Base-by-base conservation (phyloP, 257 asterid species). In the Solanum acaule region DNA sequence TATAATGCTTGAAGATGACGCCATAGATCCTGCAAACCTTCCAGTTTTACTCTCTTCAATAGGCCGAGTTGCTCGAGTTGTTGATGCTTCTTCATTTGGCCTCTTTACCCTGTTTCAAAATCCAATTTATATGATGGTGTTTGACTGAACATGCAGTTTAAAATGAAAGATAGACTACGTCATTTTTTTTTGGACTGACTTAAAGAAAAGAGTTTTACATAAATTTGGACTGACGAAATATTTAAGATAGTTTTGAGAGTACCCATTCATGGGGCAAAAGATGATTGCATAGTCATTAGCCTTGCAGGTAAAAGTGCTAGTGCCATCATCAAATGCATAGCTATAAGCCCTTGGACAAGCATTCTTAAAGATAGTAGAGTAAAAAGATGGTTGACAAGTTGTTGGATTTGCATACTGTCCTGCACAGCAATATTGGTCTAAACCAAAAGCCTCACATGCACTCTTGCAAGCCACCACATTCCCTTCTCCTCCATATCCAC, bases 281-380 rank as follows among this genome's bases (percentile, higher is more conserved):
- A 92, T 71, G 70, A 93, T 90, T 87, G 89, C 89, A 85, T 95
- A 95, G 29, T 91, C 92, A 2, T 89, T 72, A 76, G 97, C 96
- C 88, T 94, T 94, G 96, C 98, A 95, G 6, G 98, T 95, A 88
- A 94, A 95, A 89, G 98, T 95, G 95, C 98, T 94, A 85, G 97
- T 95, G 86, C 95, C 91, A 89, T 94, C 97, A 68, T 94, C 98
- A 87, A 89, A 94, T 84, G 97, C 98, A 86, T 93, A 95, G 90
- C 98, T 93, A 68, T 95, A 94, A 88, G 98, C 96, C 78, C 93
- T 93, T 10, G 98, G 98, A 89, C 96, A 95, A 35, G 95, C 98
- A 79, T 93, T 91, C 90, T 95, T 93, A 88, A 96, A 96, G 56
- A 96, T 93, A 27, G 90, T 90, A 0, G 98, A 91, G 85, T 96